Percentiles rank a stretch among this genome's conserved stretches.
Conservation (phyloP, 768 basidiomycete genomes). For the Termitomyces sp. region DNA sequence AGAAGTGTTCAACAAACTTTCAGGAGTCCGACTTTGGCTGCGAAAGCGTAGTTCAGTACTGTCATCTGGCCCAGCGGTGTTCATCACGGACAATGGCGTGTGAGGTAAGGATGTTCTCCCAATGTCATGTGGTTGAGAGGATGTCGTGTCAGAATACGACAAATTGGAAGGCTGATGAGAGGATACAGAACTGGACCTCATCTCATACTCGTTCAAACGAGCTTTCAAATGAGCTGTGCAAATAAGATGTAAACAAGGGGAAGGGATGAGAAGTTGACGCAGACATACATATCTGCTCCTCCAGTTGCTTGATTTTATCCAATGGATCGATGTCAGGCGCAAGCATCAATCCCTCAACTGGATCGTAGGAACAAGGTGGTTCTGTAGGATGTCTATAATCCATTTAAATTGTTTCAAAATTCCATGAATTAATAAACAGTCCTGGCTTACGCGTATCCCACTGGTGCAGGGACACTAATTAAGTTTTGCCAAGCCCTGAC, state of each 20-base stretch:
- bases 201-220: constrained; percentile 50
- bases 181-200: constrained; percentile 31
- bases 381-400: constrained; percentile 69
- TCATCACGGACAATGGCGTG: constrained; percentile 37
- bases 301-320: constrained; percentile 71
- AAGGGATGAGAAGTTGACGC: not conserved
- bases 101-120: constrained; percentile 40
- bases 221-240: constrained; percentile 54
- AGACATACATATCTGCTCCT: constrained; percentile 65
- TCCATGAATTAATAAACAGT: constrained; percentile 2
- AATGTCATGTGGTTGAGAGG: constrained; percentile 19
- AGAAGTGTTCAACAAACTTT: constrained; percentile 25
- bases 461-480: constrained; percentile 79
- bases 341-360: constrained; percentile 73
- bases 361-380: constrained; percentile 83
- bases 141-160: constrained; percentile 12
- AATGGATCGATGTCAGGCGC: constrained; percentile 75
- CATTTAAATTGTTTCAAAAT: constrained; percentile 7
- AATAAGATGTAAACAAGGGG: constrained; percentile 7
- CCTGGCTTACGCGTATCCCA: constrained; percentile 70
- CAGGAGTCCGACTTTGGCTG: constrained; percentile 46
- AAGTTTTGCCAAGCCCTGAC: constrained; percentile 68
- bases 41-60: constrained; percentile 33
- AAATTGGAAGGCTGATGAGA: constrained; percentile 22
- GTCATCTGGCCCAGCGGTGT: constrained; percentile 27